Evolutionary conservation across 2,329 filamentous ascomycete genomes (phyloP), one percentile per base, ranked within the genome.

Genomic region (Sporothrix brunneoviolacea): DNA sequence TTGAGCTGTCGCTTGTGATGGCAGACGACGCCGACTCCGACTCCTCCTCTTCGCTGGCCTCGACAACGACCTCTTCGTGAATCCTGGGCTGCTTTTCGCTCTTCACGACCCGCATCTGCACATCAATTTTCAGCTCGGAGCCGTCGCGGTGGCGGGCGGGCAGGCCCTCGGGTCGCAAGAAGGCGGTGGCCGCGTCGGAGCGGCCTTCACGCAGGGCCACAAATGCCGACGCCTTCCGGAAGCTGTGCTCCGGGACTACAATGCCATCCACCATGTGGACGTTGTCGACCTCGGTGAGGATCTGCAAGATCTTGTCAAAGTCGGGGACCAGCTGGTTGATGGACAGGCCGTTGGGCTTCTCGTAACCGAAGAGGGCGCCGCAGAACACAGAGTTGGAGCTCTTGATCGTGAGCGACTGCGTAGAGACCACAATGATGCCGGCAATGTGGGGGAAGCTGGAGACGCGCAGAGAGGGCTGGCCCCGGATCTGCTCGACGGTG

Each of bases 371-470:
- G 3, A 98, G 74, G 0, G 91, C 89, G 7, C 88, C 86, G 8
- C 88, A 94, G 63, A 98, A 97, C 18, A 94, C 91, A 3, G 89
- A 88, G 65, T 98, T 98, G 8, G 91, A 93, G 68, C 91, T 96
- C 63, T 87, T 87, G 60, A 98, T 86, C 44, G 81, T 80, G 56
- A 97, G 75, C 1, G 78, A 82, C 27, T 82, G 72, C 2, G 91
- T 85, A n/a, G 87, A 85, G 12, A 98, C 75, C 8, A 98, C 91
- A 62, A 98, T 83, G 61, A 98, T 96, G 43, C 93, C 93, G 50
- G 93, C 93, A 68, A 98, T 96, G 64, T 98, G 91, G 15, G 93
- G 93, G 57, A 96, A 95, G 63, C 90, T 95, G 15, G 91, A 95
- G 38, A 98, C 80, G 46, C 88, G 83, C 56, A 98, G 77, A 57